These are phyloP conservation scores for Thalassiosira hispida DNA, from an alignment of 352 stramenopile genomes.

Conservation along the genomic window DNA sequence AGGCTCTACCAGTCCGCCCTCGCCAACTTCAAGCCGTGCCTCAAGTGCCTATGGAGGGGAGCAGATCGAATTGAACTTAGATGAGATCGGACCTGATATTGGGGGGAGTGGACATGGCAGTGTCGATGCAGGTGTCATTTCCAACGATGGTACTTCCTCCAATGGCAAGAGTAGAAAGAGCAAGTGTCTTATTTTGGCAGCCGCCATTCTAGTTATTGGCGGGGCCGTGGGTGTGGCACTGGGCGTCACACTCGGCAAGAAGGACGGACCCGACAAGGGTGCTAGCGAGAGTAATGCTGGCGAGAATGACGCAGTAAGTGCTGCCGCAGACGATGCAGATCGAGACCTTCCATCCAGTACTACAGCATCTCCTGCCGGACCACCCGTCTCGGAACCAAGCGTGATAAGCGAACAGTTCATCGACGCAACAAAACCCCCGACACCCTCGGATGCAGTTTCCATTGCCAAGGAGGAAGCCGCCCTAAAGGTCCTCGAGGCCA, in stretches of 20 bases:
- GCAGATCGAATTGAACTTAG: conserved; percentile 27
- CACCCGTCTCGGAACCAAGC: no score
- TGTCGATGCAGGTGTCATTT: no score
- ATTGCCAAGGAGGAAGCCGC: conserved; percentile 15
- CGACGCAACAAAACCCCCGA: background rate
- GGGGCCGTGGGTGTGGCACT: conserved; percentile 14
- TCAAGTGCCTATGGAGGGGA: background rate
- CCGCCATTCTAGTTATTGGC: background rate
- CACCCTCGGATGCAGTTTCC: background rate
- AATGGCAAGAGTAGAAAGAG: no score
- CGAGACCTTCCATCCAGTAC: no score
- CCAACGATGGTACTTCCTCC: no score
- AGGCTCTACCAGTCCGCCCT: no score
- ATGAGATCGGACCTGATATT: conserved; percentile 1
- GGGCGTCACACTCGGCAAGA: conserved; percentile 19
- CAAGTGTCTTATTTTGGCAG: background rate
- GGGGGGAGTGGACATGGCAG: background rate
- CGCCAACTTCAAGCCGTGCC: background rate
- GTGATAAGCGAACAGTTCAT: no score
- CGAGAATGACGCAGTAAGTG: background rate
- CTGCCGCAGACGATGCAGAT: no score
- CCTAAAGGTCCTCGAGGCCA: conserved; percentile 10
- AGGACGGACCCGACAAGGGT: background rate
- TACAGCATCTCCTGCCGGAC: no score
- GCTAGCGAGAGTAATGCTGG: background rate